Conservation (phyloP, 495 filamentous ascomycete genomes). For the Paragyromitra xinjiangensis region DNA sequence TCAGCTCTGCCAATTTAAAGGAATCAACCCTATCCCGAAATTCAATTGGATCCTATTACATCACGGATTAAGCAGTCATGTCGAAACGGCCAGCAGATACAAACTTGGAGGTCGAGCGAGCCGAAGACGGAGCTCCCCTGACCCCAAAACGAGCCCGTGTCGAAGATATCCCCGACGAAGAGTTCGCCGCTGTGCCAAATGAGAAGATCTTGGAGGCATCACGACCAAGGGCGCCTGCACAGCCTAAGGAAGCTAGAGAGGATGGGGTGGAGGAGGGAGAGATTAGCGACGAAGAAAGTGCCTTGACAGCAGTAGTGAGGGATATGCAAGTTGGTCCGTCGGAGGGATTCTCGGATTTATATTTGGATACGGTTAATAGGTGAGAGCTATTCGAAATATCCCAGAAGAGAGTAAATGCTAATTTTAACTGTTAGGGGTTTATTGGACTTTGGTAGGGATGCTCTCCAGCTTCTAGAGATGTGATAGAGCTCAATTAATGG, state of each 20-base stretch:
- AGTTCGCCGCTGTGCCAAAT: conserved; percentile 35
- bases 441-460: conserved; percentile 47
- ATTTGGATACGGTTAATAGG: conserved; percentile 96
- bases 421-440: conserved; percentile 37
- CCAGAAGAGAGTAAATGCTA: not conserved
- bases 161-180: conserved; percentile 51
- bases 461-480: not conserved
- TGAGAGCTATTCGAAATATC: conserved; percentile 16
- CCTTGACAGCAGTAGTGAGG: conserved; percentile 53
- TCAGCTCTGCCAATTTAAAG: conserved; percentile 22
- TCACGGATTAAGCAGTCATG: conserved; percentile 20
- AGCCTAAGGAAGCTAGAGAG: conserved; percentile 48
- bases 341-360: conserved; percentile 92
- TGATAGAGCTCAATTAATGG: not conserved
- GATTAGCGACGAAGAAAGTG: conserved; percentile 60
- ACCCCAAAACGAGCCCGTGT: conserved; percentile 53
- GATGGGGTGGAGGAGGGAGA: conserved; percentile 60
- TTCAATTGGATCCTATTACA: conserved; percentile 7
- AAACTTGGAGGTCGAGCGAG: conserved; percentile 33
- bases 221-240: conserved; percentile 41
- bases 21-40: not conserved
- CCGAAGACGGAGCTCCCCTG: conserved; percentile 43
- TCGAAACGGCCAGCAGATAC: conserved; percentile 53
- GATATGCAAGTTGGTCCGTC: conserved; percentile 73
- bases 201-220: conserved; percentile 50